Evolutionary conservation across 1,284 basidiomycete species (phyloP).

Genomic region (Trametes versicolor): DNA sequence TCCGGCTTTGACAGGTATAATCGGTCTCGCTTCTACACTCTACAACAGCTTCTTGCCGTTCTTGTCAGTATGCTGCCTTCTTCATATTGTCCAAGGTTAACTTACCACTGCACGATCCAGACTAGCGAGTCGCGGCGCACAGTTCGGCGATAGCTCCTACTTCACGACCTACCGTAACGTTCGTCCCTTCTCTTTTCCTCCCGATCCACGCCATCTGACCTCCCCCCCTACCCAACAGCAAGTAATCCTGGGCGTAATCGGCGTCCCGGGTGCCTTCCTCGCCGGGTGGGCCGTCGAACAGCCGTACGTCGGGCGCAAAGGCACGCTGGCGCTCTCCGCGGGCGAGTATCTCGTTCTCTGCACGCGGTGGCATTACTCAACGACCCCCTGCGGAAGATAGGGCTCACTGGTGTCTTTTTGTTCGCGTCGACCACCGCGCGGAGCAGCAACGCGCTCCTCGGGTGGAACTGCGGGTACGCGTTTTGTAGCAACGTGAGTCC

Average conservation of each 20-base stretch:
- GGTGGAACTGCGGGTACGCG: constrained; percentile 69
- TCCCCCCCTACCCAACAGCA: constrained; percentile 44
- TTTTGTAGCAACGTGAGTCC: constrained; percentile 64
- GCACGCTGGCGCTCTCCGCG: constrained; percentile 67
- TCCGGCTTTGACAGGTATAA: constrained; percentile 51
- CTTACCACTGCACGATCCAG: constrained; percentile 36
- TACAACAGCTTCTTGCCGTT: constrained; percentile 65
- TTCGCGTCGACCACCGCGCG: constrained; percentile 77
- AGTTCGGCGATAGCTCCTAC: constrained; percentile 58
- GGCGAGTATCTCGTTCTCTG: constrained; percentile 50
- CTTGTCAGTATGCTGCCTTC: constrained; percentile 46
- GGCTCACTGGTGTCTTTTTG: constrained; percentile 77
- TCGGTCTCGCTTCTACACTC: constrained; percentile 69
- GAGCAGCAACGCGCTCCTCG: constrained; percentile 71
- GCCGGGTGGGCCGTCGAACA: constrained; percentile 73
- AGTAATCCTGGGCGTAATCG: constrained; percentile 69
- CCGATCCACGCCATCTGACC: constrained; percentile 10
- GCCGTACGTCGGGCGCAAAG: constrained; percentile 67
- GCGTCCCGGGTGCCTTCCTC: constrained; percentile 73
- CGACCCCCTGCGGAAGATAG: constrained; percentile 52
- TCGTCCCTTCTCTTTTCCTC: constrained; percentile 18
- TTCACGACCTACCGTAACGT: constrained; percentile 65
- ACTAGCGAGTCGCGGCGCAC: constrained; percentile 56
- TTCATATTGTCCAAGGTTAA: neutral
- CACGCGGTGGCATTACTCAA: constrained; percentile 53